Base-by-base conservation (phyloP, 2,329 filamentous ascomycete species). In the Periglandula ipomoeae region DNA sequence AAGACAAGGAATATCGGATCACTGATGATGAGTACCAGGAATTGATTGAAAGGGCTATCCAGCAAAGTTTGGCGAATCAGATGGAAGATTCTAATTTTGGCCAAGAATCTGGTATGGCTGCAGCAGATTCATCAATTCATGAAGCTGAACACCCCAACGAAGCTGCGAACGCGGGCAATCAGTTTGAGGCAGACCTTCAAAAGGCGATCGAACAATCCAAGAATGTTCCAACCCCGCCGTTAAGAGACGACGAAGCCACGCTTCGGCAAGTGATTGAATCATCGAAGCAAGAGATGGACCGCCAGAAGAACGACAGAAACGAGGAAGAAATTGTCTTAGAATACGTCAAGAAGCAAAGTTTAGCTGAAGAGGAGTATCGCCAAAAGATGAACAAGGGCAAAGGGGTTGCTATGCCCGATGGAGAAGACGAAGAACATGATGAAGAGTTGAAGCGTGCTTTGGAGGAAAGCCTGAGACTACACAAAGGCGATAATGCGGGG, bases 301-400 rank as follows among this genome's bases (percentile, higher is more conserved):
- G 69, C 4, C 65, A 70, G 32, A 62, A 64, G 43, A 66, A 61
- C 34, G 62, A 68, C 47, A 72, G 66, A 58, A 78, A 73, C 0
- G 85, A 89, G 59, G 85, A 90, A 60, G 79, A 88, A 49, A 80
- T 85, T 50, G 78, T 89, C 8, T 64, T 90, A 61, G 84, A 89
- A 58, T 89, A 87, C 63, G 75, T 89, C 37, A 86, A 84, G 72
- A 85, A 82, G 69, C 84, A 89, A 68, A 89, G 84, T 62, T 61
- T 88, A 38, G 73, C 78, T 0, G 87, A 91, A 65, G 82, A 82
- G 55, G 73, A 82, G 60, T 72, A 63, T 44, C 65, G 69, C 10
- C 55, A 61, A 46, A 56, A 61, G 30, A 54, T 57, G 45, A 50
- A 58, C 9, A 67, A 68, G 55, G 67, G 63, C 0, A 67, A 64